Evolutionary conservation across 768 basidiomycete species (phyloP), one percentile per base, ranked within the genome.

Genomic region (Gloeostereum incarnatum): DNA sequence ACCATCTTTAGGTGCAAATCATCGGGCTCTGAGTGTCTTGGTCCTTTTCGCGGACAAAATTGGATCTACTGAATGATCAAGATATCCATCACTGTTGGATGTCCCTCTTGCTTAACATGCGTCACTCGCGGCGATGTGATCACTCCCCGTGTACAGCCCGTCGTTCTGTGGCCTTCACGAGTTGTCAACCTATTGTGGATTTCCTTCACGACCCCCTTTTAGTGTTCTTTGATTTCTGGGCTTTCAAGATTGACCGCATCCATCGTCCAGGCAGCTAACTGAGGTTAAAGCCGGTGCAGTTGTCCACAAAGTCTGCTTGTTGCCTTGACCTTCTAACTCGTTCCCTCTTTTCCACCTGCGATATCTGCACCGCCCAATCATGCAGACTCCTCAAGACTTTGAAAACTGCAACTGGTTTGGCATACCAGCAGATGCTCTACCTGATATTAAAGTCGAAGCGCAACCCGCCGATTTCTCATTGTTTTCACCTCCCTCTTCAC

Each of bases 371-470:
- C 56, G 70, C 71, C 63, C 51, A 46, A 54, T 53, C 51, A 63
- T 62, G 63, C 54, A 58, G 51, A 51, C 44, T 50, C 48, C 49
- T 41, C 48, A 43, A 46, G 58, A 51, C 52, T 63, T 62, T 57
- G 59, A 39, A 32, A 46, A 59, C 53, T 60, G 59, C n/a, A n/a
- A 60, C 47, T 55, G 41, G 32, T 46, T 39, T 48, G 44, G n/a
- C 40, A 38, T 52, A 45, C 38, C 54, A 39, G 49, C 49, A 38
- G 43, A 44, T 38, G 37, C 41, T 42, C 45, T 40, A 44, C 47
- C 41, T 35, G 52, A 53, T 56, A 66, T 73, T 68, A 71, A 75
- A 69, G 58, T 63, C 47, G 69, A 73, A 53, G 45, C 55, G 39
- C 60, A 65, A 40, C 53, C 56, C 29, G n/a, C n/a, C n/a, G 51